Base-by-base conservation (phyloP, 208 protist genomes). In the Leishmania tropica region DNA sequence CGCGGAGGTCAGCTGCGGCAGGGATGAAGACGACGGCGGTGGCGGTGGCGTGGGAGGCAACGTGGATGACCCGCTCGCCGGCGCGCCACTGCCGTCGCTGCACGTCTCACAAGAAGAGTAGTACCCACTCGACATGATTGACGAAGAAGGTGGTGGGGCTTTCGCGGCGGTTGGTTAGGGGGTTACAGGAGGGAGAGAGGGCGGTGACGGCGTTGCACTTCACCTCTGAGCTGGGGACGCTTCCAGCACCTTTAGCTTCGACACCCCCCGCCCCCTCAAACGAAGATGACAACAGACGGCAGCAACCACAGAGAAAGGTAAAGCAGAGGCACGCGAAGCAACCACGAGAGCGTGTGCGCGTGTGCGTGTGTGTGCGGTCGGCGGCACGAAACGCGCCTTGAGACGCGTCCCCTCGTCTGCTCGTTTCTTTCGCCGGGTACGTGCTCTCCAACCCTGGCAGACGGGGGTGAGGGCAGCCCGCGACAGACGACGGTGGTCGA, bases 1-100 rank as follows among this genome's bases (percentile, higher is more conserved):
- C 3, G 74, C 76, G 11, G 78, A 56, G 3, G 81, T 80, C 8
- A 84, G 58, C 67, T 76, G 81, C 40, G 64, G 75, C 37, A 67
- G 53, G 51, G 72, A 28, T 54, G 73, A 53, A 28, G 42, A 54
- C 42, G 42, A 74, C 35, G 37, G 42, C 42, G 42, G 56, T 62
- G 11, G 56, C 65, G 65, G 19, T 15, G 28, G 7, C 45, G 68
- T 53, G 40, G 68, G 37, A n/a, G 42, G 2, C 28, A 76, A 24
- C 31, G 35, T 28, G 19, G 28, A 42, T 62, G 72, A 60, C 11
- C 19, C 67, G n/a, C 42, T 40, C 28, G 13, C 54, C 47, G 21
- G 70, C 47, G 60, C 37, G 28, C 56, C 76, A 53, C 67, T 60
- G 60, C 21, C 65, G 37, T 58, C 40, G 53, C 67, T 60, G 58